Percentiles rank a stretch among this genome's conserved stretches.
Conservation (phyloP, 345 rosid species). For the Pistacia atlantica region DNA sequence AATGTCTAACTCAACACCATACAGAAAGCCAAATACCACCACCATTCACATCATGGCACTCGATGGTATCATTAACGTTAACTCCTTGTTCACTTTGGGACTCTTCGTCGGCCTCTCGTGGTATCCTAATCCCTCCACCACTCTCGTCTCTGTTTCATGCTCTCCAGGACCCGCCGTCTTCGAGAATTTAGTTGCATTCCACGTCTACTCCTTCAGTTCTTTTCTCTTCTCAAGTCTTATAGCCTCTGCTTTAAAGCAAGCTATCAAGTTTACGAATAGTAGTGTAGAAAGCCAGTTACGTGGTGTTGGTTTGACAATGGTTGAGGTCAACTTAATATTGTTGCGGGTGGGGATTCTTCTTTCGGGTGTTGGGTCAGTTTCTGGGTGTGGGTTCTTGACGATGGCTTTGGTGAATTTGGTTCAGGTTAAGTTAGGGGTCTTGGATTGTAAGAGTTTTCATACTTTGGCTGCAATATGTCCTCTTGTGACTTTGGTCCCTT, state of each 20-base stretch:
- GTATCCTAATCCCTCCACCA: constrained; percentile 33
- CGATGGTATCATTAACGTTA: constrained; percentile 81
- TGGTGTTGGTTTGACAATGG: constrained; percentile 27
- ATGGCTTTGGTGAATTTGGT: constrained; percentile 74
- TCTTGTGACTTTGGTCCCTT: constrained; percentile 69
- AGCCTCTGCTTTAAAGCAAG: constrained; percentile 72
- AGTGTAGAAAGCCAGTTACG: constrained; percentile 8
- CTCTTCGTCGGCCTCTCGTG: constrained; percentile 78
- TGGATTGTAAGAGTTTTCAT: constrained; percentile 57
- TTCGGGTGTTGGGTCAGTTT: constrained; percentile 67
- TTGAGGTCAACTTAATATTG: constrained; percentile 48
- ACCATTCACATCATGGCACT: constrained; percentile 72
- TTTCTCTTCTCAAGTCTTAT: constrained; percentile 87
- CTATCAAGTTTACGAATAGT: constrained; percentile 39
- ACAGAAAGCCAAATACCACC: constrained; percentile 29
- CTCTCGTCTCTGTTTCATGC: constrained; percentile 35
- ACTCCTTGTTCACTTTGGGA: constrained; percentile 79
- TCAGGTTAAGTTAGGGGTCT: constrained; percentile 75
- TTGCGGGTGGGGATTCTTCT: constrained; percentile 57
- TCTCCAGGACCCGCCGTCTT: constrained; percentile 34
- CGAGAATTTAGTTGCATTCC: constrained; percentile 61
- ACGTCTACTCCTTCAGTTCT: constrained; percentile 79
- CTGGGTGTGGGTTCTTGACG: constrained; percentile 78
- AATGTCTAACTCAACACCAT: constrained; percentile 28
- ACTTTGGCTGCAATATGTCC: constrained; percentile 67